phyloP scores from a whole-genome alignment of 2,329 filamentous ascomycete species.

The Dothideomycetes sp. region DNA sequence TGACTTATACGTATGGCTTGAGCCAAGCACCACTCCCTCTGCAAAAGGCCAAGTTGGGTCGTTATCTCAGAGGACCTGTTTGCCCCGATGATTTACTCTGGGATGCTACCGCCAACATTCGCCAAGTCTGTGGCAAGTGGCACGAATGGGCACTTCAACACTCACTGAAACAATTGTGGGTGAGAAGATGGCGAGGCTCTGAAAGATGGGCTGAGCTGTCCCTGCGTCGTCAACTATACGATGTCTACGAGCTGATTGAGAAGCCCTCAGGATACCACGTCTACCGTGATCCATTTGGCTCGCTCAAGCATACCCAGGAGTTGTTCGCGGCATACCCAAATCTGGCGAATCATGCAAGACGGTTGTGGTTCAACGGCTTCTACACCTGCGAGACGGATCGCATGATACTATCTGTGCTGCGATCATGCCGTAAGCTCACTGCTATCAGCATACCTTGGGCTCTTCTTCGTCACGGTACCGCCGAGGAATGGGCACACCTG shows the following conservation, averaged over 20 bases:
- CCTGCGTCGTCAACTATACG: constrained; percentile 28
- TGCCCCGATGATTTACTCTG: constrained; percentile 40
- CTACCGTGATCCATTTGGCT: constrained; percentile 41
- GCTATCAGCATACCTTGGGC: constrained; percentile 43
- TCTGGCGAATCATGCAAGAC: constrained; percentile 37
- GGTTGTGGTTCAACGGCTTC: constrained; percentile 46
- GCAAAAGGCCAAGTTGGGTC: constrained; percentile 32
- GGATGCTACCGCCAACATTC: constrained; percentile 38
- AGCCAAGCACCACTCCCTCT: constrained; percentile 37
- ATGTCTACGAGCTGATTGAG: constrained; percentile 37
- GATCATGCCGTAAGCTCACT: constrained; percentile 35
- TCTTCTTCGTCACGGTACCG: constrained; percentile 36
- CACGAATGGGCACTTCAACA: constrained; percentile 43
- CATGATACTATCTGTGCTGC: constrained; percentile 37
- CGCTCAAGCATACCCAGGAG: constrained; percentile 34
- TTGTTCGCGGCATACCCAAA: constrained; percentile 35
- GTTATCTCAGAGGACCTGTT: constrained; percentile 40
- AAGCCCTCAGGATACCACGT: constrained; percentile 35
- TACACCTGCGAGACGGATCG: constrained; percentile 39
- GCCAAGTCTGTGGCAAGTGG: constrained; percentile 39
- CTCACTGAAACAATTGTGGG: constrained; percentile 39
- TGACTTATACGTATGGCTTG: constrained; percentile 42
- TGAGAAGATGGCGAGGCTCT: constrained; percentile 40
- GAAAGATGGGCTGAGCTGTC: constrained; percentile 42
- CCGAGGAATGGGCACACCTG: constrained; percentile 36